A percentile compares a stretch with the other conserved stretches of the same genome.
Evolutionary conservation across 2,329 filamentous ascomycete genomes (phyloP).

Genomic region (Esteya vermicola): DNA sequence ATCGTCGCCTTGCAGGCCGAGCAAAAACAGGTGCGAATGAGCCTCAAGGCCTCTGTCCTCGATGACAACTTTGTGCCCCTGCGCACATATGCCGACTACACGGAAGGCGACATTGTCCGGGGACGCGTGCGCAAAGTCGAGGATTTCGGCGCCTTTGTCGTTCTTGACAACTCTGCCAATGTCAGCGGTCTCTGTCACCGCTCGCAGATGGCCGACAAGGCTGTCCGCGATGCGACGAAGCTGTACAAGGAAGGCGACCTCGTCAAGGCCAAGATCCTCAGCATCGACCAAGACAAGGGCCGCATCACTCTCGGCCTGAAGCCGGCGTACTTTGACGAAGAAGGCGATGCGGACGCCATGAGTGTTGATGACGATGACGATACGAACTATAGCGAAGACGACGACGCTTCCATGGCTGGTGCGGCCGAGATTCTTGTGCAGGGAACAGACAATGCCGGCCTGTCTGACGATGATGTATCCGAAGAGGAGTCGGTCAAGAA

Average conservation of each 20-base stretch:
- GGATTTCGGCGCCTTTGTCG: slow-evolving; percentile 88
- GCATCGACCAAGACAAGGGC: slow-evolving; percentile 59
- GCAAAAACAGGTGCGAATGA: slow-evolving; percentile 66
- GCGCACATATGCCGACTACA: slow-evolving; percentile 61
- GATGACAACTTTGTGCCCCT: slow-evolving; percentile 59
- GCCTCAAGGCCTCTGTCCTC: slow-evolving; percentile 70
- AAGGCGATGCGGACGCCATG: slow-evolving; percentile 22
- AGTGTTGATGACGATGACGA: slow-evolving; percentile 31
- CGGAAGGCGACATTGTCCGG: slow-evolving; percentile 67
- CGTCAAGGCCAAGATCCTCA: slow-evolving; percentile 85
- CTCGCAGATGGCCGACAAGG: slow-evolving; percentile 77
- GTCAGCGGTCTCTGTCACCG: slow-evolving; percentile 89
- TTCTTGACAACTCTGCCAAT: slow-evolving; percentile 74
- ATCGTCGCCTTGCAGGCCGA: slow-evolving; percentile 57
- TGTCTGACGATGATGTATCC: slow-evolving; percentile 2
- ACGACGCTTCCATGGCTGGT: slow-evolving; percentile 35
- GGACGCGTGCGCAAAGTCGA: slow-evolving; percentile 89
- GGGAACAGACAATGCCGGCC: slow-evolving; percentile 24
- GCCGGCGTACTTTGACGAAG: slow-evolving; percentile 68
- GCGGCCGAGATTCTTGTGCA: slow-evolving; percentile 28
- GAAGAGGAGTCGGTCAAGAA: slow-evolving; percentile 14
- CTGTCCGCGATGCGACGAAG: slow-evolving; percentile 71
- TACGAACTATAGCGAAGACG: slow-evolving; percentile 26
- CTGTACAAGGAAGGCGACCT: slow-evolving; percentile 79
- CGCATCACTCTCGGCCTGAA: slow-evolving; percentile 85